phyloP scores from a whole-genome alignment of 176 grass and related monocot genomes.

The Dactylis glomerata region DNA sequence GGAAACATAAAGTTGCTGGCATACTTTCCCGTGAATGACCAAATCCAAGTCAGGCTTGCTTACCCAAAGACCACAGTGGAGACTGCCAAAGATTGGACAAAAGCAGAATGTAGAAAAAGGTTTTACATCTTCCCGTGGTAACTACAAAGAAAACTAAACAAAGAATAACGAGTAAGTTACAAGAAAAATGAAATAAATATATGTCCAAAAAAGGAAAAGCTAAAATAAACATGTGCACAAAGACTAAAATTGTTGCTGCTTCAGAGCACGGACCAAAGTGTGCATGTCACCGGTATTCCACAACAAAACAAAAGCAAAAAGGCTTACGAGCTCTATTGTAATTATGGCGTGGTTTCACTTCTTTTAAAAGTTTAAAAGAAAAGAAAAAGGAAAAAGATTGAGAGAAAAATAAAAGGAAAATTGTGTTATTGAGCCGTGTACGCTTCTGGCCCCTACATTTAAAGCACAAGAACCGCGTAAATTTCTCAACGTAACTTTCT shows the following conservation, averaged over 20 bases:
- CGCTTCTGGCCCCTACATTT: neutral
- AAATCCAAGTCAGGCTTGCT: neutral
- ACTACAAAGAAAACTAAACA: neutral
- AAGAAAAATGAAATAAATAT: too few relatives aligned
- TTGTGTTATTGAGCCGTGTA: neutral
- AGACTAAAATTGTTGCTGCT: too few relatives aligned
- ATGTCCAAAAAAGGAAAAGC: too few relatives aligned
- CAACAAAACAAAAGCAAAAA: neutral
- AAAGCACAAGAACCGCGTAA: constrained; percentile 28
- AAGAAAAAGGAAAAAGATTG: too few relatives aligned
- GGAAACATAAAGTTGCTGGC: neutral
- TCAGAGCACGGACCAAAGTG: too few relatives aligned
- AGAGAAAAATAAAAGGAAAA: neutral
- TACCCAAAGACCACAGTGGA: neutral
- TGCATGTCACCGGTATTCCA: neutral
- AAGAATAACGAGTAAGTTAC: neutral
- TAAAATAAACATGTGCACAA: too few relatives aligned
- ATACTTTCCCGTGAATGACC: neutral
- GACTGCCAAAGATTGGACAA: too few relatives aligned
- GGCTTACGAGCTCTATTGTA: neutral
- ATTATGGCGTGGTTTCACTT: neutral
- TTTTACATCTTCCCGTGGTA: neutral
- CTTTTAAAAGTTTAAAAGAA: neutral
- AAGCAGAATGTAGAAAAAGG: neutral
- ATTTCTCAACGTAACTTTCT: constrained; percentile 21